Conservation (phyloP, 1,284 basidiomycete species). For the Lentinula novae-zelandiae region DNA sequence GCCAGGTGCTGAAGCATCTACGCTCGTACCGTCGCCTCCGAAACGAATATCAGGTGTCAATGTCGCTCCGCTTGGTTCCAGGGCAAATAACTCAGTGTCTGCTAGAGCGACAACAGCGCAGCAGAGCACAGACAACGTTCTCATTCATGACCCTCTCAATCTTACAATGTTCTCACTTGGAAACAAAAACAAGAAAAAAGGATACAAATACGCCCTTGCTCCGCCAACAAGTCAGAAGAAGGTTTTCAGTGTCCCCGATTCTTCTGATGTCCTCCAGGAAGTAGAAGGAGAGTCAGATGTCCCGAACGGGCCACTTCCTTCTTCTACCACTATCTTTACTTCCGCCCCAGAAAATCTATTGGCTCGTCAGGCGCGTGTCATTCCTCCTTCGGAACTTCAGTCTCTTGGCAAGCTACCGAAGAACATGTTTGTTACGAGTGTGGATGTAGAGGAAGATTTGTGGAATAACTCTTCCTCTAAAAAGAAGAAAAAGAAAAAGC, state of each 20-base stretch:
- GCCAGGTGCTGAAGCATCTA: neutral
- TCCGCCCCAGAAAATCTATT: neutral
- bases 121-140: neutral
- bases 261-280: neutral
- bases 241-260: constrained; percentile 37
- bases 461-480: neutral
- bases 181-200: constrained; percentile 74
- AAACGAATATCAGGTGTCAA: constrained; percentile 6
- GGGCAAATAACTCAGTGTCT: neutral
- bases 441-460: constrained; percentile 27
- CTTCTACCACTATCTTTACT: constrained; percentile 4
- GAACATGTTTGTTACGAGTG: constrained; percentile 30
- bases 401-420: constrained; percentile 18
- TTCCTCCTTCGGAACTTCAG: constrained; percentile 20
- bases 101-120: neutral
- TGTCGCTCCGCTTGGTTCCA: neutral
- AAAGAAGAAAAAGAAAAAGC: constrained; percentile 15
- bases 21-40: neutral
- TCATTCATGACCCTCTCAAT: constrained; percentile 15
- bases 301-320: neutral
- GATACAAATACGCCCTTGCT: constrained; percentile 52
- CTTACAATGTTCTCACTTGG: constrained; percentile 57
- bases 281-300: neutral
- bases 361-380: neutral
- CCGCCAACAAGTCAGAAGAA: constrained; percentile 52